phyloP scores from a whole-genome alignment of 306 rosid genomes.

The Vigna radiata region DNA sequence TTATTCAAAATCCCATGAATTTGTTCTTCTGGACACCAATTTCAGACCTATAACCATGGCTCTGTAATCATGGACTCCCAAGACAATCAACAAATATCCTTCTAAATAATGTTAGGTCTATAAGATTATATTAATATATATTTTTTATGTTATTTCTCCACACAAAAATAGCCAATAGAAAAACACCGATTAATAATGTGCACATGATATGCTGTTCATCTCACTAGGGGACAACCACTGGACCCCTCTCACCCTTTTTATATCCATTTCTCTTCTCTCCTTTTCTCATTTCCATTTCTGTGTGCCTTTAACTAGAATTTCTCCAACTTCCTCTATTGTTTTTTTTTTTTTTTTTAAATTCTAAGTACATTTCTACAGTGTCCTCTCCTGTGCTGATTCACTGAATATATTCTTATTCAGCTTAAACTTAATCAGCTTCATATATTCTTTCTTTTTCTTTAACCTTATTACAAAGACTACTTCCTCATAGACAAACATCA shows the following conservation, averaged over 20 bases:
- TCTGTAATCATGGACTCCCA: conserved; percentile 39
- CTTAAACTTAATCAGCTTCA: not conserved
- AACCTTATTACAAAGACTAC: not conserved
- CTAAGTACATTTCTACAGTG: not conserved
- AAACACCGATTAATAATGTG: conserved; percentile 16
- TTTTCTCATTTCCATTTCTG: not conserved
- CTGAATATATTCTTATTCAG: too few species aligned
- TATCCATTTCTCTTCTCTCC: not conserved
- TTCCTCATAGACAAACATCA: not conserved
- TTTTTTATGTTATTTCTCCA: not conserved
- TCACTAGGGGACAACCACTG: conserved; percentile 15
- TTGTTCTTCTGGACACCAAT: conserved; percentile 35
- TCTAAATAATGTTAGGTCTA: not conserved
- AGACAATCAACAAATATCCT: conserved; percentile 40
- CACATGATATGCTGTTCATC: conserved; percentile 36
- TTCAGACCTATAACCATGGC: conserved; percentile 27
- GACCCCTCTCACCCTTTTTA: conserved; percentile 26
- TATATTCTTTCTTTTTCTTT: not conserved
- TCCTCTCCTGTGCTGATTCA: conserved; percentile 4
- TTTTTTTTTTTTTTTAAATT: not conserved
- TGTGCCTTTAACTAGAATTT: not conserved
- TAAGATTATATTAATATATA: not conserved
- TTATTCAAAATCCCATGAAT: conserved; percentile 50
- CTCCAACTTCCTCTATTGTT: not conserved
- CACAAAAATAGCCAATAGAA: not conserved